Percentiles rank a stretch among this genome's conserved stretches.
Evolutionary conservation across 345 rosid genomes (phyloP).

Genomic region (Clarkia xantiana): DNA sequence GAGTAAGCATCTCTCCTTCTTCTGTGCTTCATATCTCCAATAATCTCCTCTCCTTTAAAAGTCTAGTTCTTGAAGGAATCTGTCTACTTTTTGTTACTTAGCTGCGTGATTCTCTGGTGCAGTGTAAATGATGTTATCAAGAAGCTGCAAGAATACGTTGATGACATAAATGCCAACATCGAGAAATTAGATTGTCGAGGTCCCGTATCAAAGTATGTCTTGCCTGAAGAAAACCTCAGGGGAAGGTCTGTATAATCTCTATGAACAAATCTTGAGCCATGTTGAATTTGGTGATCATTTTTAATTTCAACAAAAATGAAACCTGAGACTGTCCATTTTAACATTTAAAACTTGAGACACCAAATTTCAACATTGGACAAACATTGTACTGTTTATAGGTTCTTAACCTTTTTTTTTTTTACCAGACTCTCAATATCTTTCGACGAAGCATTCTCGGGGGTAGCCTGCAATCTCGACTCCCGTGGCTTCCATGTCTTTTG

Average conservation of each 20-base stretch:
- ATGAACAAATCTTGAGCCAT: slow-evolving; percentile 1
- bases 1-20: slow-evolving; percentile 35
- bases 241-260: slow-evolving; percentile 47
- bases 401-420: slow-evolving; percentile 1
- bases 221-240: slow-evolving; percentile 60
- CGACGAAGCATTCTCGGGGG: slow-evolving; percentile 66
- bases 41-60: background rate
- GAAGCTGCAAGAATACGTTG: slow-evolving; percentile 70
- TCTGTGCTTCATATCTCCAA: background rate
- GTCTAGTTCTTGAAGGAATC: background rate
- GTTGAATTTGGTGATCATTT: no score
- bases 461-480: slow-evolving; percentile 87
- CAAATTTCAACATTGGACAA: no score
- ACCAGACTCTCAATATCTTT: slow-evolving; percentile 60
- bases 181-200: slow-evolving; percentile 59
- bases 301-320: no score
- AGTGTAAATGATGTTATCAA: slow-evolving; percentile 57
- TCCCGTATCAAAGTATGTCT: slow-evolving; percentile 76
- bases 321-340: no score
- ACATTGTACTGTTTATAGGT: no score
- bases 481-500: slow-evolving; percentile 71
- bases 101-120: slow-evolving; percentile 11
- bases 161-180: slow-evolving; percentile 62
- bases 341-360: no score
- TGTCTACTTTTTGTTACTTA: background rate